Evolutionary conservation across 768 basidiomycete genomes (phyloP), one percentile per base, ranked within the genome.

Genomic region (Boletus tylopilopsis): DNA sequence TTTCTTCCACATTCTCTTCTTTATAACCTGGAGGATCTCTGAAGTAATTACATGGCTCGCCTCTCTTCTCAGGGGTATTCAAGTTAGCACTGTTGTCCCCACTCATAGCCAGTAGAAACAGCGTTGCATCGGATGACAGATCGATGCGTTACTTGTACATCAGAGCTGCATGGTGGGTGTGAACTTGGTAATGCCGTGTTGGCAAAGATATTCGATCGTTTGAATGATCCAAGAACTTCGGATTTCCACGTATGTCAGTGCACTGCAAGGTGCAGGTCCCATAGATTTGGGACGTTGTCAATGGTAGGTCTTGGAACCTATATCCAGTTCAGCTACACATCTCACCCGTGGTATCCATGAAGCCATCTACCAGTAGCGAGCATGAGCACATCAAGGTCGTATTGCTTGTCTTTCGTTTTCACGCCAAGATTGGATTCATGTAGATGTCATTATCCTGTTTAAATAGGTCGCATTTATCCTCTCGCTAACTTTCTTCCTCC

Each of bases 261-360:
- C 56, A 6, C 49, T 54, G 27, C 44, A 54, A 21, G 44, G 34
- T 3, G 40, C 45, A 1, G 59, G 58, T 21, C 48, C 54, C 4
- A 27, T 27, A 60, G 47, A 36, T 53, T 57, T 22, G 46, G 55
- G 44, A 61, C 50, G 12, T 56, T 56, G 9, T 56, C 49, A 13
- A 57, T 52, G 18, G 55, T 49, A 15, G 2, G 30, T 38, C 9
- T 58, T 47, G 19, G 46, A 57, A 15, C 45, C 49, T 45, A n/a
- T n/a, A 10, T 15, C 9, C 23, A 5, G 16, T 39, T 50, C 19
- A 33, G 19, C 10, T 16, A n/a, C 25, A 0, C 15, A 3, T 27
- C 16, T 9, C 6, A 6, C 9, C 4, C 13, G 9, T 6, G 23
- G 22, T 46, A 23, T 27, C 19, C 9, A 16, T 15, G 12, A 30